Evolutionary conservation across 2,329 filamentous ascomycete genomes (phyloP), one percentile per base, ranked within the genome.

Genomic region (Calonectria honghensis): DNA sequence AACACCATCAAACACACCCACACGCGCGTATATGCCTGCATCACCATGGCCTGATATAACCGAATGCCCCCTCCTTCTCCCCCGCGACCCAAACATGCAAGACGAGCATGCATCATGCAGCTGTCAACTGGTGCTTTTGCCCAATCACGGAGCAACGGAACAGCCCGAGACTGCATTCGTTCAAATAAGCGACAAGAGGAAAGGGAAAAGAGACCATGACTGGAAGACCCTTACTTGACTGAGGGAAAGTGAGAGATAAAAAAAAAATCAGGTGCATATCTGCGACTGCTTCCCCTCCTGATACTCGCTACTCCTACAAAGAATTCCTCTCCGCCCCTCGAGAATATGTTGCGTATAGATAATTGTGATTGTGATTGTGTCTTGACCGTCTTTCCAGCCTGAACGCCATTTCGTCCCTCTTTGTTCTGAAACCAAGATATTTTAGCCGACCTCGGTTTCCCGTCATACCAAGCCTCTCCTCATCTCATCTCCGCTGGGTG

Each of bases 371-470:
- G 35, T 50, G 41, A 63, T 63, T 65, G 37, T 45, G 68, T 73
- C 32, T 65, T 73, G 65, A 75, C 70, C 76, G 27, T 81, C 79
- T 81, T 78, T 80, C 80, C 79, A 81, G 75, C 80, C 80, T 77
- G 68, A 81, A 81, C 80, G 80, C 80, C 80, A 69, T 77, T 74
- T 73, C 75, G 73, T 80, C 75, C 76, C 74, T 45, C 48, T 66
- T 70, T 72, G 72, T 51, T 73, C 69, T 70, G 65, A 77, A 75
- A 79, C 73, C 68, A 69, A 73, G 69, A 70, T 59, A 63, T 75
- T 75, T 74, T 70, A 45, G 70, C 74, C 68, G 69, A 57, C 75
- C 72, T 76, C 70, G 63, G 52, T 69, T 59, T 61, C 68, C 32
- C 63, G 29, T 67, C 54, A 37, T 66, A 31, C 51, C 29, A 71